Evolutionary conservation across 2,329 filamentous ascomycete species (phyloP), one percentile per base, ranked within the genome.

Genomic region (Cadophora luteo-olivacea): DNA sequence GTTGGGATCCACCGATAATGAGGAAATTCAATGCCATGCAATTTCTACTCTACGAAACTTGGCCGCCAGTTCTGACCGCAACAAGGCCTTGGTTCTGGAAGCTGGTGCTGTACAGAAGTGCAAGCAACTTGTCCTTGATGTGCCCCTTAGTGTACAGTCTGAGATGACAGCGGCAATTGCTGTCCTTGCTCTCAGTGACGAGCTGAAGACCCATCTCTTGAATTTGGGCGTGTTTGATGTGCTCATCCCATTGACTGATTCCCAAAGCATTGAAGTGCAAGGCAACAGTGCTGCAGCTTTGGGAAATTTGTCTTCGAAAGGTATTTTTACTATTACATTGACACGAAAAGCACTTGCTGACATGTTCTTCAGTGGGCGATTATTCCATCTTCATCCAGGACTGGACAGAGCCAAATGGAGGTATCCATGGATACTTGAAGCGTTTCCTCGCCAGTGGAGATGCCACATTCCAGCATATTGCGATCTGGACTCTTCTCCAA

Each of bases 161-260:
- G 96, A 99, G 80, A 99, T 99, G 96, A 99, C 96, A 4, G 96
- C 96, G n/a, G 96, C 96, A 0, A 97, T 99, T 80, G 96, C 96
- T 48, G 96, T 99, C 16, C 86, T 99, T 72, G 96, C 96, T 22
- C 83, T 99, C 63, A 97, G 95, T 75, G 96, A 99, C 76, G 96
- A 99, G 72, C 86, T 99, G 68, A 99, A 99, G 82, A 89, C 92
- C 4, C 92, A 97, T 77, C 86, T 99, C 14, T 83, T 99, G 65
- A 94, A 93, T 70, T 86, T 98, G 1, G 96, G 95, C 25, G 95
- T 99, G 0, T 98, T 98, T 77, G 96, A 97, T 77, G 94, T 98
- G 14, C 83, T 99, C 67, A 98, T 99, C 68, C 96, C 96, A 29
- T 84, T 99, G 68, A 99, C 96, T 0, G 93, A 96, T 77, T 97